Base-by-base conservation (phyloP, 768 basidiomycete genomes). In the Chlorophyllum brunneum region DNA sequence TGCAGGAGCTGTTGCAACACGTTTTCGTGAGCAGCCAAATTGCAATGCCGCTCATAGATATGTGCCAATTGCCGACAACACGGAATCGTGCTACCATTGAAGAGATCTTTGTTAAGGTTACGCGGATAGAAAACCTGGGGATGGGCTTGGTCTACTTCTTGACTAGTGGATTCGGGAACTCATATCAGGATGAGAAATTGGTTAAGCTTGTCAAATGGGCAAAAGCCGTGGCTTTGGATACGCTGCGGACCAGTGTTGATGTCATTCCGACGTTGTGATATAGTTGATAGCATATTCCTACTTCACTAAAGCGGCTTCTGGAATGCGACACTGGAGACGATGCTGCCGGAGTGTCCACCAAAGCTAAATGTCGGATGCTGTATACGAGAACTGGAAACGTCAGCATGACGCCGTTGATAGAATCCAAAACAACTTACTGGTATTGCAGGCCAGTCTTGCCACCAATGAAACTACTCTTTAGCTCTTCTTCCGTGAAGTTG, bases 401-500 rank as follows among this genome's bases (percentile, higher is more conserved):
- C 40, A 29, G 16, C 24, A 34, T 22, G 41, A 43, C 54, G 44
- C 46, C 22, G 6, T 13, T 36, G 34, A 4, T 3, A 13, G 16
- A 9, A 24, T 5, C 30, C 9, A 7, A 30, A 16, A 15, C 20
- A 26, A 69, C 81, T 63, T 60, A 92, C 91, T 88, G 82, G 63
- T 85, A 90, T 33, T 62, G 50, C 27, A 93, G 66, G 4, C 75
- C 72, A 15, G 79, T 77, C 11, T 68, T 75, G 7, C 67, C 60
- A 0, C 67, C 70, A 10, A 67, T 67, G 59, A 92, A 88, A 46
- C 61, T 76, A 3, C 68, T 61, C 58, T 73, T 77, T 30, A 92
- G 62, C 61, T 93, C 91, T 0, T 83, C 80, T 58, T 88, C 85
- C 0, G 91, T 93, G 59, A 91, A 92, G 62, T 92, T 92, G 61